Evolutionary conservation across 805 yeast species (phyloP).

Genomic region (Phaffomyces thermotolerans): DNA sequence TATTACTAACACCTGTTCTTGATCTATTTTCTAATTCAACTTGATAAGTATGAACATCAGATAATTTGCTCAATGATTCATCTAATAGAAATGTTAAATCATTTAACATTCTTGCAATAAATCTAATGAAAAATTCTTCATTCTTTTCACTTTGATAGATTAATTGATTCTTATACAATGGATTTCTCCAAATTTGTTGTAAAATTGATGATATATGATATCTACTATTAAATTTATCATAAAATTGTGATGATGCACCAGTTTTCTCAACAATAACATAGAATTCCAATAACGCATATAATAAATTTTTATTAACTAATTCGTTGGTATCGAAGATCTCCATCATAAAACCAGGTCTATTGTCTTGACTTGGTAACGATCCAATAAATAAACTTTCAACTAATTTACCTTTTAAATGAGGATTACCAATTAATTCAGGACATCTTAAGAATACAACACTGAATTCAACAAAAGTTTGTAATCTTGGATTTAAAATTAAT

Average conservation of each 20-base stretch:
- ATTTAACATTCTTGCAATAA: constrained; percentile 90
- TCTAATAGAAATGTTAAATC: constrained; percentile 89
- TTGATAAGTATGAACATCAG: constrained; percentile 71
- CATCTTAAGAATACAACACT: constrained; percentile 71
- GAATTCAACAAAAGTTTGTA: constrained; percentile 59
- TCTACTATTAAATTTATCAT: constrained; percentile 90
- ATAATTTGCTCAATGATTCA: constrained; percentile 76
- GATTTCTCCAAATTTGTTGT: constrained; percentile 76
- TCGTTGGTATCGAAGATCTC: constrained; percentile 56
- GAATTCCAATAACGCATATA: constrained; percentile 80
- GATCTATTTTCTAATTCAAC: constrained; percentile 50
- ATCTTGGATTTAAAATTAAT: constrained; percentile 44
- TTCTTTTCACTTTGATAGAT: constrained; percentile 57
- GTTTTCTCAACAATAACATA: constrained; percentile 95
- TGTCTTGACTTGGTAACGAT: constrained; percentile 46
- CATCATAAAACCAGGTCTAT: constrained; percentile 67
- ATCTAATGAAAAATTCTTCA: constrained; percentile 81
- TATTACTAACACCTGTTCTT: constrained; percentile 17
- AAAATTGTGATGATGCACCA: constrained; percentile 90
- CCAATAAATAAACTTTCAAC: constrained; percentile 80
- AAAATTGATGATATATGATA: constrained; percentile 78
- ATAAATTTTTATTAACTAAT: constrained; percentile 53
- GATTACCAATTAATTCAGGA: constrained; percentile 81
- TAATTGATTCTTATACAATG: constrained; percentile 61
- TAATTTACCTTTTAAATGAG: constrained; percentile 82